Conservation (phyloP, 1,284 basidiomycete genomes). For the Puccinia hordei region DNA sequence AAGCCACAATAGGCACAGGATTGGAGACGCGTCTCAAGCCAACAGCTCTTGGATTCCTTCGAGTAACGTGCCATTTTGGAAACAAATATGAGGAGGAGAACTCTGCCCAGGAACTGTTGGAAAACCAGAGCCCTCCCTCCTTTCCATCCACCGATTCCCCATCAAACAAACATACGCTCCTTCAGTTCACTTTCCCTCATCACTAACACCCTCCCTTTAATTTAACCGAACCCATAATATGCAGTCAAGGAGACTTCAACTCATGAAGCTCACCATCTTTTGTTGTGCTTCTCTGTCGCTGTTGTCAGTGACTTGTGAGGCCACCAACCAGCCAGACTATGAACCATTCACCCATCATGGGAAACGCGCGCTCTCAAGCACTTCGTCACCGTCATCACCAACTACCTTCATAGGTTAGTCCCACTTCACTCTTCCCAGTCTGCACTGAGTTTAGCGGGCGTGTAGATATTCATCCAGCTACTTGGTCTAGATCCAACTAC, state of each 20-base stretch:
- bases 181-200: not conserved
- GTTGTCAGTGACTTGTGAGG: not conserved
- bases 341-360: not conserved
- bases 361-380: slow-evolving; percentile 10
- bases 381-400: not conserved
- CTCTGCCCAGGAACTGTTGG: too few species aligned
- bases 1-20: not conserved
- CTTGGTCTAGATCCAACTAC: not conserved
- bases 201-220: not conserved
- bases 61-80: not conserved
- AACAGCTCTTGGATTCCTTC: too few species aligned
- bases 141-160: not conserved
- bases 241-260: not conserved
- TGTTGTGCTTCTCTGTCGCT: slow-evolving; percentile 11
- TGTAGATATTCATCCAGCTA: not conserved
- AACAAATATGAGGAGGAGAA: not conserved
- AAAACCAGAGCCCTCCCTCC: not conserved
- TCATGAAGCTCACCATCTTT: slow-evolving; percentile 3
- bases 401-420: not conserved
- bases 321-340: not conserved
- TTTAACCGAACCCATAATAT: not conserved
- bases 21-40: slow-evolving; percentile 17
- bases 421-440: not conserved
- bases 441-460: not conserved
- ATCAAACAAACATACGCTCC: not conserved